phyloP scores from a whole-genome alignment of 192 early-diverging fungal genomes.

The Podila horticola region DNA sequence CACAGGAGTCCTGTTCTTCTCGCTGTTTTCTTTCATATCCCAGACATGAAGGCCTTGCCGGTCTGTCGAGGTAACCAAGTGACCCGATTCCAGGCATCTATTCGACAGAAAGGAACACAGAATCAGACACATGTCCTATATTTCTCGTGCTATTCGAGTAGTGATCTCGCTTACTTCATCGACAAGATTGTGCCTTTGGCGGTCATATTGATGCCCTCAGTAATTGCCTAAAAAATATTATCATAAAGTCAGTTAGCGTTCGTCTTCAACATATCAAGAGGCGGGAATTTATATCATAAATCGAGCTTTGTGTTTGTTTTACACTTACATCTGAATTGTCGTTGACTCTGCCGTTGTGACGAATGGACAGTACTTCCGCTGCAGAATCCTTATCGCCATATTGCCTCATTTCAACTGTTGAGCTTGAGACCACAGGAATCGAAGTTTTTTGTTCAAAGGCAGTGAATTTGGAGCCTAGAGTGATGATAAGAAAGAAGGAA shows the following conservation, averaged over 20 bases:
- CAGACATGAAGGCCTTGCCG: constrained; percentile 12
- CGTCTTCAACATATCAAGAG: not conserved
- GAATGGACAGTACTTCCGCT: constrained; percentile 17
- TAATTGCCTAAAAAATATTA: no score
- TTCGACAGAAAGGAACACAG: not conserved
- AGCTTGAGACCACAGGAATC: constrained; percentile 17
- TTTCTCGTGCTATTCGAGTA: no score
- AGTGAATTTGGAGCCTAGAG: constrained; percentile 22
- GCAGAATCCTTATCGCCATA: constrained; percentile 47
- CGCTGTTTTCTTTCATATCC: constrained; percentile 26
- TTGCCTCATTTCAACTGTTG: constrained; percentile 37
- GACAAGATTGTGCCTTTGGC: no score
- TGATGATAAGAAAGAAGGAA: not conserved
- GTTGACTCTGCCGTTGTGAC: constrained; percentile 7
- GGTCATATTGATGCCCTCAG: no score
- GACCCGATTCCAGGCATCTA: constrained; percentile 41
- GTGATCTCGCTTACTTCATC: no score
- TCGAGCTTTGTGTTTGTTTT: no score
- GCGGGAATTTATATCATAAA: not conserved
- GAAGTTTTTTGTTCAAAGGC: no score
- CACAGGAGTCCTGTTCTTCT: constrained; percentile 2
- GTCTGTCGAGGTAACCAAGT: constrained; percentile 8
- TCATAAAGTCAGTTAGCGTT: no score
- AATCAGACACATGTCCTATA: not conserved
- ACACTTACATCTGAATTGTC: constrained; percentile 5